Evolutionary conservation across 2,329 filamentous ascomycete genomes (phyloP).

Genomic region (Lanzia echinophila): DNA sequence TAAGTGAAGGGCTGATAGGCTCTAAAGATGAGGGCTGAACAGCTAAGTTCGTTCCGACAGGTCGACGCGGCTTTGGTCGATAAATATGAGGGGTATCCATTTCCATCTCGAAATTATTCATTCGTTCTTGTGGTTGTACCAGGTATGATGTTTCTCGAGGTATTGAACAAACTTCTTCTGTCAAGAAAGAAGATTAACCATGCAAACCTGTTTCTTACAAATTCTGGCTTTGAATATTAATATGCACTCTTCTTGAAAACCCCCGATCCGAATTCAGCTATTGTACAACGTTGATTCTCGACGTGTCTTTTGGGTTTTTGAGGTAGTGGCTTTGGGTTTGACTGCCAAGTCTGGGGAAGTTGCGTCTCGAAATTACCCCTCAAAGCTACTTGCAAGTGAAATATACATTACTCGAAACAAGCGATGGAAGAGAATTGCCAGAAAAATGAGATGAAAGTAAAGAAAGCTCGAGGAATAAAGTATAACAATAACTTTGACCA

Average conservation of each 20-base stretch:
- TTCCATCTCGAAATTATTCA: neutral
- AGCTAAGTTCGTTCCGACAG: conserved; percentile 54
- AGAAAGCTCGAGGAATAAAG: neutral
- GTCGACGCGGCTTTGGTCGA: conserved; percentile 64
- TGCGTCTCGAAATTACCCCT: no score
- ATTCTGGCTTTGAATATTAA: neutral
- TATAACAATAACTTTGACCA: no score
- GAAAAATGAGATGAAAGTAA: neutral
- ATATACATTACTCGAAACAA: neutral
- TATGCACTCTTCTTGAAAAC: no score
- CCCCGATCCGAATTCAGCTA: neutral
- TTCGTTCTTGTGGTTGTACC: neutral
- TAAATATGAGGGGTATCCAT: conserved; percentile 38
- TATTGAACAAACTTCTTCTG: neutral
- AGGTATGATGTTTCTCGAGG: neutral
- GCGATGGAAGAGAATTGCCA: neutral
- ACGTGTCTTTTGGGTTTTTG: neutral
- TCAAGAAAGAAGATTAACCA: neutral
- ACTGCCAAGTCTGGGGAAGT: neutral
- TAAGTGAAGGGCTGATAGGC: conserved; percentile 50
- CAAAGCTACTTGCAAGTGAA: neutral
- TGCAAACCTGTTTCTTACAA: neutral
- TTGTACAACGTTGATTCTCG: neutral
- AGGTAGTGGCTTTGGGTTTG: neutral
- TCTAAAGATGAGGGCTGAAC: conserved; percentile 31